Base-by-base conservation (phyloP, 2,329 filamentous ascomycete genomes). In the Nemania bipapillata region DNA sequence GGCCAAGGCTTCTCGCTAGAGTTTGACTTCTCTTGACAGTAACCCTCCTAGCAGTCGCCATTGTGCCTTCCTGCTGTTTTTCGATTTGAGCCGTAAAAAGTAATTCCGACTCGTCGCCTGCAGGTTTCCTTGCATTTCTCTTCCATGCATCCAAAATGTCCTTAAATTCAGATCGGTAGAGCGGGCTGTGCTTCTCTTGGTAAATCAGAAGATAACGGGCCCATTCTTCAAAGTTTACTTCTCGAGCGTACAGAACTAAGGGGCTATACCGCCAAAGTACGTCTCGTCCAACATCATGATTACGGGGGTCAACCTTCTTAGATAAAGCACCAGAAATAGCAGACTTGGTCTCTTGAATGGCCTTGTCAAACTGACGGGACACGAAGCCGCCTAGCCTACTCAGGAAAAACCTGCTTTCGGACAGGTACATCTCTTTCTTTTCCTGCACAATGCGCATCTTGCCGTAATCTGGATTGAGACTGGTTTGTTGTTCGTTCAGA, bases 21-120 rank as follows among this genome's bases (percentile, higher is more conserved):
- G 93, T 97, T 80, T 97, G 94, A 72, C 93, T 96, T 77, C 94
- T 89, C 84, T 97, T 97, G 61, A 98, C 94, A 0, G 95, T 98
- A 69, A 98, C 82, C 80, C 97, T 97, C 70, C 94, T 88, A 9
- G 94, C 94, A 7, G 92, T 89, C 22, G 92, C 87, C 66, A 92
- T 87, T 40, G 86, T 83, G 47, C 88, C 89, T 75, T 96, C 92
- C 60, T 92, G 90, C 76, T 97, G 94, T 77, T 96, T 97, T 77
- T 97, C 94, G 32, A 84, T 80, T 76, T 92, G 90, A 2, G 91
- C 88, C 0, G 94, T 96, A 79, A 98, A 98, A n/a, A 98, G 86
- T 1, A 97, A 83, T 64, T 96, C 93, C 58, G 86, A 84, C 74
- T 97, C 94, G 47, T 96, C 93, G 11, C 90, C 90, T 1, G 87